Conservation (phyloP, 257 asterid species). For the Solanum virginianum region DNA sequence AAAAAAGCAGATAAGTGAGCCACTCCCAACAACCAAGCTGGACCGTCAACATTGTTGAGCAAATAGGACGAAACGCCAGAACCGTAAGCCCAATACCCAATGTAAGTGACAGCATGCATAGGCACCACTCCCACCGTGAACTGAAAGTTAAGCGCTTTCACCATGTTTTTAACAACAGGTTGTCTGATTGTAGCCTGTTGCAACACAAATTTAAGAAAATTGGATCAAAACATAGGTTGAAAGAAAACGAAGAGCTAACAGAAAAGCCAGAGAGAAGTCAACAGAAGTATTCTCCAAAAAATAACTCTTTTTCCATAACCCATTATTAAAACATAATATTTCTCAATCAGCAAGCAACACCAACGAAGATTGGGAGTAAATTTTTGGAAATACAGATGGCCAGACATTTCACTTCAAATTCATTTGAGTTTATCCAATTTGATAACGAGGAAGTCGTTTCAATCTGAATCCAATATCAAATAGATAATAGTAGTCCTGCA, state of each 20-base stretch:
- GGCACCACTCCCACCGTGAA: constrained; percentile 80
- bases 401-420: not conserved
- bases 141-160: constrained; percentile 87
- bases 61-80: constrained; percentile 54
- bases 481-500: not conserved
- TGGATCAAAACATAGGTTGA: not conserved
- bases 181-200: constrained; percentile 79
- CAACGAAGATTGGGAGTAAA: not conserved
- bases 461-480: not conserved
- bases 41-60: constrained; percentile 76
- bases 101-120: constrained; percentile 70
- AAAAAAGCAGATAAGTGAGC: constrained; percentile 76
- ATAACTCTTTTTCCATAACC: not conserved
- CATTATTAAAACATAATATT: not conserved
- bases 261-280: not conserved
- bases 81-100: constrained; percentile 98
- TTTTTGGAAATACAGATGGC: not conserved
- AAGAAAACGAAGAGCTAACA: not conserved
- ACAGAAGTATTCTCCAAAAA: not conserved
- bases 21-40: constrained; percentile 58
- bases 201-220: not conserved
- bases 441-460: not conserved
- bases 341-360: not conserved
- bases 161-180: constrained; percentile 83
- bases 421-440: not conserved